Evolutionary conservation across 306 rosid genomes (phyloP).

Genomic region (Hippophae tibetana): DNA sequence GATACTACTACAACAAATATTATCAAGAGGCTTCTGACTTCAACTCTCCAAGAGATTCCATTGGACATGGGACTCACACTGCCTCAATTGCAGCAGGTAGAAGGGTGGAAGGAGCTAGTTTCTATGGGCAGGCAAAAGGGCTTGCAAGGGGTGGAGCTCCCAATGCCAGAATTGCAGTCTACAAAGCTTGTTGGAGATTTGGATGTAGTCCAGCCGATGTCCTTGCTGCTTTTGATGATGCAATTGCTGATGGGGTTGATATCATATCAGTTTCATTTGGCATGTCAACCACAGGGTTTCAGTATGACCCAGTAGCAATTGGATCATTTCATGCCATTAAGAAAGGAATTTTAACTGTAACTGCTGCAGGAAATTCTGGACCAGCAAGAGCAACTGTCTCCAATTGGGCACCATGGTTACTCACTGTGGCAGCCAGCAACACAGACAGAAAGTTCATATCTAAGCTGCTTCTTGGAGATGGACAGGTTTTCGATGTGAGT

Average conservation of each 20-base stretch:
- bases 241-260: conserved; percentile 46
- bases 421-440: conserved; percentile 41
- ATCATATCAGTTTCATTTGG: conserved; percentile 50
- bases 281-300: conserved; percentile 2
- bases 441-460: conserved; percentile 36
- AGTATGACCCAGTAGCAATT: conserved; percentile 18
- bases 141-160: conserved; percentile 21
- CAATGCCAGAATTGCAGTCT: conserved; percentile 21
- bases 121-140: conserved; percentile 19
- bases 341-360: conserved; percentile 31
- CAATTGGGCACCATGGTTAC: conserved; percentile 36
- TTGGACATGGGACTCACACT: conserved; percentile 20
- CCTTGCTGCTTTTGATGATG: conserved; percentile 57
- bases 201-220: conserved; percentile 18
- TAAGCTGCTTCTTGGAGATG: conserved; percentile 28
- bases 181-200: conserved; percentile 19
- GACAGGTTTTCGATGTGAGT: conserved; percentile 27
- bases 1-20: conserved; percentile 1
- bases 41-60: conserved; percentile 9
- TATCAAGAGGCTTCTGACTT: background rate
- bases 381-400: conserved; percentile 8
- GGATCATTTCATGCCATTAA: conserved; percentile 47
- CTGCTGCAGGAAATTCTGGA: conserved; percentile 28
- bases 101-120: conserved; percentile 13
- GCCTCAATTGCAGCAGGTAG: conserved; percentile 28